phyloP scores from a whole-genome alignment of 305 asterid genomes.

The Striga hermonthica region DNA sequence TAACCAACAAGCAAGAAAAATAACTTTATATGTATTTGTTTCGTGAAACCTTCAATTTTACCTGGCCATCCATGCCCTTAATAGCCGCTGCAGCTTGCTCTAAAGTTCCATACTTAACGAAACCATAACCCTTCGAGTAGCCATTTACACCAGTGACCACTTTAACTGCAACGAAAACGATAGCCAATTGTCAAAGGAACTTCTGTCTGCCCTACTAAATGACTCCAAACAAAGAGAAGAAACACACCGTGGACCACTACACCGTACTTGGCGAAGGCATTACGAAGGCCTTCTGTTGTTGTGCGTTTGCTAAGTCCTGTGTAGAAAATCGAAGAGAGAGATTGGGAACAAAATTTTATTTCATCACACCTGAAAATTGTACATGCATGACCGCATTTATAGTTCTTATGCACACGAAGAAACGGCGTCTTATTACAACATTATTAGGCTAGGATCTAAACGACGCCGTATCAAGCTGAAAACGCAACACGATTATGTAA shows the following conservation, averaged over 20 bases:
- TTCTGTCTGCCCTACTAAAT: background rate
- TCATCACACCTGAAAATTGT: too few species aligned
- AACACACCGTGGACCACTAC: conserved; percentile 59
- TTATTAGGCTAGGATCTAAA: too few species aligned
- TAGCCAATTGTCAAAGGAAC: background rate
- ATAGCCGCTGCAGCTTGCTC: conserved; percentile 70
- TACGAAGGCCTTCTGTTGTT: conserved; percentile 70
- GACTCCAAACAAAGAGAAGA: background rate
- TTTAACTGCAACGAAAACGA: conserved; percentile 51
- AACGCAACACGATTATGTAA: too few species aligned
- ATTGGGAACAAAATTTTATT: too few species aligned
- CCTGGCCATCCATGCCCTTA: conserved; percentile 92
- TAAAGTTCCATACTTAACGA: conserved; percentile 61
- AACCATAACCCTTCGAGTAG: conserved; percentile 84
- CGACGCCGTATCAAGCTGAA: too few species aligned
- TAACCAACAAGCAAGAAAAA: too few species aligned
- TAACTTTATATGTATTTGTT: background rate
- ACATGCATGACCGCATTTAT: too few species aligned
- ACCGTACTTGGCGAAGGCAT: conserved; percentile 72
- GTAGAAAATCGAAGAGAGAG: conserved; percentile 30
- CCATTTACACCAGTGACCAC: conserved; percentile 77
- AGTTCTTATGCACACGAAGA: too few species aligned
- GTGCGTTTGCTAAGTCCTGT: conserved; percentile 93
- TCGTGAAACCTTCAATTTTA: conserved; percentile 31
- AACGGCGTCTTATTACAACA: too few species aligned